Evolutionary conservation across 148 eudicot species (phyloP), one percentile per base, ranked within the genome.

Genomic region (Vaccinium myrtillus): DNA sequence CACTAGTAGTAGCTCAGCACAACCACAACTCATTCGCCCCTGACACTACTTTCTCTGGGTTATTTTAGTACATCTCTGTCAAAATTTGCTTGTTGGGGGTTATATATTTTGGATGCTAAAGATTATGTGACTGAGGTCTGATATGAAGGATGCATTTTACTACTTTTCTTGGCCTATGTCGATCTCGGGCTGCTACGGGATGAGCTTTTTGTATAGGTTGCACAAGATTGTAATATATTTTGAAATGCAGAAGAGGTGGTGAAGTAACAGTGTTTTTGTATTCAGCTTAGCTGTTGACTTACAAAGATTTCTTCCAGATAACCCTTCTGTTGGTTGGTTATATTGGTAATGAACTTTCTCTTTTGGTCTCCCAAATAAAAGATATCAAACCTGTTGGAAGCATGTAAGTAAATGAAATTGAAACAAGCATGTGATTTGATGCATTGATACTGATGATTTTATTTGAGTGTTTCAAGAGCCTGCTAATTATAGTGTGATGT

Each of bases 1-100:
- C 90, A 87, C 96, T 69, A 91, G 93, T 85, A 92, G 93, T 83
- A 92, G 94, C 87, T 94, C 93, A 4, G 73, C 87, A 82, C 84
- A 82, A 90, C 90, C 92, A 70, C 85, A 90, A 83, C 85, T 87
- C 71, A 51, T 80, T 80, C 89, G 80, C 8, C 89, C 90, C 70
- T 94, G 88, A 91, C 87, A 39, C 80, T 43, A 46, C 53, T 67
- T 54, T 63, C 16, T 43, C 55, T 21, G 25, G 81, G 7, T 46
- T 75, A 15, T 78, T 46, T 49, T 55, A 49, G 55, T 78, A 14
- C 80, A 39, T 70, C 69, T 81, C 69, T 87, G 82, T 75, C 71
- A 81, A 56, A 84, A 84, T 30, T 25, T 25, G 48, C 39, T 19
- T 59, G 77, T 78, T 78, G 84, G 83, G 87, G 65, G 27, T 10